Evolutionary conservation across 2,329 filamentous ascomycete genomes (phyloP).

Genomic region (Cercospora sojina): DNA sequence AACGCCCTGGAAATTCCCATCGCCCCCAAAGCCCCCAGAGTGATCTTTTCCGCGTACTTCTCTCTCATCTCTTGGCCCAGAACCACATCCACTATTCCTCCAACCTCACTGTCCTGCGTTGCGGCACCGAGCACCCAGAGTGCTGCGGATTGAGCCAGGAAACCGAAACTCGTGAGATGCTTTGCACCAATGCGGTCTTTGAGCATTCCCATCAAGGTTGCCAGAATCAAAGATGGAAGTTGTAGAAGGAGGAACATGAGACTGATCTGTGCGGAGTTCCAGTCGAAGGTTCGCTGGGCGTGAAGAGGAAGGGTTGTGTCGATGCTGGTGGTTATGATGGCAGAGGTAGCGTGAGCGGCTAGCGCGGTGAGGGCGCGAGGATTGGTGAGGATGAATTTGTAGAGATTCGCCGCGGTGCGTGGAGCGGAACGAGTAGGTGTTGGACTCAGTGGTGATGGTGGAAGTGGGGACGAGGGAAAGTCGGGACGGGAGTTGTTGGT

Average conservation of each 20-base stretch:
- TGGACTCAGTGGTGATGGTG: background rate
- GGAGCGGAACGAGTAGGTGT: background rate
- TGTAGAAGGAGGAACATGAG: background rate
- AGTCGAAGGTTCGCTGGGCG: slow-evolving; percentile 19
- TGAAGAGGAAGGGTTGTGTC: slow-evolving; percentile 26
- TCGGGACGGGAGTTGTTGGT: background rate
- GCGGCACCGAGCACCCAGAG: background rate
- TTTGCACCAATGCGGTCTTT: background rate
- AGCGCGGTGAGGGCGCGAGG: slow-evolving; percentile 12
- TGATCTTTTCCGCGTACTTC: background rate
- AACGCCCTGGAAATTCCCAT: background rate
- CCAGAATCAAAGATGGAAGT: background rate
- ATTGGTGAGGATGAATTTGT: slow-evolving; percentile 19
- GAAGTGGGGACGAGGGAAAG: slow-evolving; percentile 1
- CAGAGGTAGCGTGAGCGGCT: slow-evolving; percentile 17
- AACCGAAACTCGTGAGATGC: background rate
- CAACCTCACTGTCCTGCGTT: background rate
- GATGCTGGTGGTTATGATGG: slow-evolving; percentile 23
- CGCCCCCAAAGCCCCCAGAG: background rate
- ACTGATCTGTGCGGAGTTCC: slow-evolving; percentile 19
- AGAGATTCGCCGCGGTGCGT: background rate
- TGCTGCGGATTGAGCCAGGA: background rate
- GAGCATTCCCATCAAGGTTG: background rate
- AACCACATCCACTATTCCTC: background rate
- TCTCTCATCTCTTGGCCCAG: background rate